Evolutionary conservation across 257 asterid species (phyloP), one percentile per base, ranked within the genome.

Genomic region (Euphrasia confusa): DNA sequence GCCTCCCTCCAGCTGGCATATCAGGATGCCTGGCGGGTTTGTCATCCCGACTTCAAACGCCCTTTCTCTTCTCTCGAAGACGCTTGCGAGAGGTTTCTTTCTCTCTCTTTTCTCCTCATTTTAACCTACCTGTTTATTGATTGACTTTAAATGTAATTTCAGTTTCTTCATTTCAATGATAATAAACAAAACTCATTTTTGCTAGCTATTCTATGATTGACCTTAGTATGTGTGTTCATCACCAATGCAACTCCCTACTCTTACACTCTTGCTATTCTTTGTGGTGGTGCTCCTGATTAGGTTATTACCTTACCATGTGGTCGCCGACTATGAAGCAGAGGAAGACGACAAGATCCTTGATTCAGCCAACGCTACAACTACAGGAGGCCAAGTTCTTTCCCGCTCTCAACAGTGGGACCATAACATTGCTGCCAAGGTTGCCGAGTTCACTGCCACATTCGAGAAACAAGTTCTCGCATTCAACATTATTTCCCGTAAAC

Each of bases 331-430:
- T 74, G 99, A 93, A 81, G 99, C 97, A 24, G 99, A 93, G 80
- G 99, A 93, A 71, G 99, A 93, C 66, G 97, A 93, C 83, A 93
- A 84, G 82, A 93, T 89, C 76, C 96, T 93, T 12, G 97, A 93
- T 74, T 83, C 94, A 42, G 97, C 89, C 83, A 11, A 27, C 39
- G 30, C 39, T 4, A 13, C 60, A 9, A 80, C 88, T 13, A 81
- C 85, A 13, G 97, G 95, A 47, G 96, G 94, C 50, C 96, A 85
- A 67, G 72, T 85, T 71, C 80, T 87, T 35, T 93, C 99, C 68
- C 95, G 99, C 12, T 89, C 97, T 27, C 99, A 93, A 80, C 99
- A 87, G 72, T 93, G 99, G 99, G 99, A 93, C 76, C 86, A 87
- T 61, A 93, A 93, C 53, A 87, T 93, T 61, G 91, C 97, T 10